Evolutionary conservation across 768 basidiomycete species (phyloP).

Genomic region (Tylopilus rubrobrunneus): DNA sequence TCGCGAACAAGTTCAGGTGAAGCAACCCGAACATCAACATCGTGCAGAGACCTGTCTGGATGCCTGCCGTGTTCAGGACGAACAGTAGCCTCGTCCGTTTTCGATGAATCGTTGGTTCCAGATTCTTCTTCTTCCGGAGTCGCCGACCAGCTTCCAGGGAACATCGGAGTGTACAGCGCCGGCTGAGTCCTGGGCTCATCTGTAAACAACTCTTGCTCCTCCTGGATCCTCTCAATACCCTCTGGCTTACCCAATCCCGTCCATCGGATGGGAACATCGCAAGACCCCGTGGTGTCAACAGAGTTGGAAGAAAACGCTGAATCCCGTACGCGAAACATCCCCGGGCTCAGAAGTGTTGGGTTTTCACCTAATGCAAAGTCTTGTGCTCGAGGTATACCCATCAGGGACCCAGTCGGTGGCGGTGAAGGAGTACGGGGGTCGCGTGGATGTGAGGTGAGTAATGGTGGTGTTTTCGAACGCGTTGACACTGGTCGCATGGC

Average conservation of each 20-base stretch:
- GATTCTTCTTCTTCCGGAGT: conserved; percentile 50
- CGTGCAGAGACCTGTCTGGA: conserved; percentile 40
- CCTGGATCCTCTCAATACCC: conserved; percentile 36
- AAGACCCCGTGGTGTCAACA: conserved; percentile 39
- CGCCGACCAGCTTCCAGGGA: conserved; percentile 54
- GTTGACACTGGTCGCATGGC: conserved; percentile 33
- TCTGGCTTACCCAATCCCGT: conserved; percentile 43
- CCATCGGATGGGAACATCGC: conserved; percentile 61
- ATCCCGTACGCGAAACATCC: conserved; percentile 55
- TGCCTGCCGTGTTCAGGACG: conserved; percentile 25
- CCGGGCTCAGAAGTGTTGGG: conserved; percentile 47
- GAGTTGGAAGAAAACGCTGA: conserved; percentile 55
- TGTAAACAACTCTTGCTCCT: conserved; percentile 29
- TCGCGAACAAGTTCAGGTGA: conserved; percentile 50
- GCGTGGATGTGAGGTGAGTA: conserved; percentile 28
- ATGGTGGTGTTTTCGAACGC: conserved; percentile 40
- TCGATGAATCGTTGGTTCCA: conserved; percentile 26
- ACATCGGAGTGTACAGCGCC: conserved; percentile 32
- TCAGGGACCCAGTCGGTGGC: conserved; percentile 14
- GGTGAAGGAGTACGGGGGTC: conserved; percentile 24
- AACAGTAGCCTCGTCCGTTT: conserved; percentile 24
- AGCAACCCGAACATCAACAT: conserved; percentile 48
- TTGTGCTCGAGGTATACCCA: conserved; percentile 18
- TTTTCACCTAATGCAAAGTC: conserved; percentile 23
- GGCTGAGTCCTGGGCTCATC: conserved; percentile 23